Base-by-base conservation (phyloP, 257 asterid genomes). In the Solanum bulbocastanum region DNA sequence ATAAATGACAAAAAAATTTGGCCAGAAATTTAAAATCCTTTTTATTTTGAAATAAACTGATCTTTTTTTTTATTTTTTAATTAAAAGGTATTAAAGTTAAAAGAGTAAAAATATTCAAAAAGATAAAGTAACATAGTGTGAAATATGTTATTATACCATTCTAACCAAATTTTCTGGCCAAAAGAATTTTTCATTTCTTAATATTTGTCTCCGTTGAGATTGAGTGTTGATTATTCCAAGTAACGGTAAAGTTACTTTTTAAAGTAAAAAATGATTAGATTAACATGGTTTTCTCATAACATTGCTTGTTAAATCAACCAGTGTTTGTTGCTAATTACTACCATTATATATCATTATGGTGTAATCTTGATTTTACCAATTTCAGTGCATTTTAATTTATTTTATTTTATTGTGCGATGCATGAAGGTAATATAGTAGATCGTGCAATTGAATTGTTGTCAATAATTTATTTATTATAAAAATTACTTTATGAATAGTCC, bases 191-290 rank as follows among this genome's bases (percentile, higher is more conserved):
- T 30, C 30, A 1, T 30, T 30, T 30, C 30, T 30, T 30, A 39
- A 79, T 44, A 79, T 15, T 30, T 82, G 85, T 82, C 30, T 49
- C 27, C 12, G 11, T 82, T 49, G 85, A 82, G 44, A 49, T 82
- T 30, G 69, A 82, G 85, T 49, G 37, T 82, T 82, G 85, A 82
- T 82, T 46, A 20, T 49, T 52, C 85, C 85, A 49, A 82, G 85
- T 82, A 46, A 82, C 42, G 85, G 85, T 82, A 82, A 82, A 82
- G 85, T 46, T 82, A 44, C 85, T 82, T 82, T 82, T 49, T 46
- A 16, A 82, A 82, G 69, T 32, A 46, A 81, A 18, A 46, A 49
- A 82, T 49, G 44, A 82, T 82, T 82, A 82, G 85, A 49, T 82
- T 82, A 81, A 81, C 85, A 81, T 46, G 85, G 42, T 30, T 82